Evolutionary conservation across 2,329 filamentous ascomycete species (phyloP).

Genomic region (Apiospora rasikravindrae): DNA sequence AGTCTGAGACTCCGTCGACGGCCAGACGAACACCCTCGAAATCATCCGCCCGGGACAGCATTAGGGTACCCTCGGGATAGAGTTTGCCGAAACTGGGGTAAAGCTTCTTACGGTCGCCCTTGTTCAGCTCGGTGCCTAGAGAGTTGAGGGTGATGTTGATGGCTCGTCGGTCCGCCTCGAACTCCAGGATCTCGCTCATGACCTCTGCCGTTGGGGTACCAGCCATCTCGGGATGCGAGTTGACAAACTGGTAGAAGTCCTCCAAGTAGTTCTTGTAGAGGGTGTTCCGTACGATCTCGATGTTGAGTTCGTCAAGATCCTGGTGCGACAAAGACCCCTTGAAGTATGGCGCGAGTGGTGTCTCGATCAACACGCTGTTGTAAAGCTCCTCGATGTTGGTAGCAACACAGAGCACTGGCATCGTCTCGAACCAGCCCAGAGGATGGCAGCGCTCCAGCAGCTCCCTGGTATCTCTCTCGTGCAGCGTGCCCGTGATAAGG

Average conservation of each 20-base stretch:
- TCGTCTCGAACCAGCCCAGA: constrained; percentile 97
- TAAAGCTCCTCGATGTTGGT: constrained; percentile 99
- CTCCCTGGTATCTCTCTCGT: constrained; percentile 96
- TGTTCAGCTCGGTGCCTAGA: constrained; percentile 93
- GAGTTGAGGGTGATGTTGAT: constrained; percentile 99
- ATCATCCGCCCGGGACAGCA: constrained; percentile 94
- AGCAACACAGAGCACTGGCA: constrained; percentile 96
- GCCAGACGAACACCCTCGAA: constrained; percentile 91
- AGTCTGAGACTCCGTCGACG: constrained; percentile 90
- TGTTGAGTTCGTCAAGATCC: constrained; percentile 97
- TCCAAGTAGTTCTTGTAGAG: constrained; percentile 99
- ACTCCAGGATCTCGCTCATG: constrained; percentile 95
- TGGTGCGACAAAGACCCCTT: constrained; percentile 96
- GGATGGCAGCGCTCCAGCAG: constrained; percentile 95
- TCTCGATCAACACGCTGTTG: constrained; percentile 97
- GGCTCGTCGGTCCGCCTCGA: constrained; percentile 92
- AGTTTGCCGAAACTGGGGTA: constrained; percentile 92
- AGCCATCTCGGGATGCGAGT: constrained; percentile 82
- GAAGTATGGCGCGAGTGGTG: constrained; percentile 94
- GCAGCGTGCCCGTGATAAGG: constrained; percentile 94
- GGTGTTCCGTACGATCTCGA: constrained; percentile 98
- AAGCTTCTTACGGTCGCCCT: constrained; percentile 92
- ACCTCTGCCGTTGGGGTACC: constrained; percentile 90
- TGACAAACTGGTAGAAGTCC: constrained; percentile 95
- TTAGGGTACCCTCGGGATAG: constrained; percentile 91